A percentile compares a stretch with the other conserved stretches of the same genome.
Conservation (phyloP, 306 rosid species). For the Citrullus amarus region DNA sequence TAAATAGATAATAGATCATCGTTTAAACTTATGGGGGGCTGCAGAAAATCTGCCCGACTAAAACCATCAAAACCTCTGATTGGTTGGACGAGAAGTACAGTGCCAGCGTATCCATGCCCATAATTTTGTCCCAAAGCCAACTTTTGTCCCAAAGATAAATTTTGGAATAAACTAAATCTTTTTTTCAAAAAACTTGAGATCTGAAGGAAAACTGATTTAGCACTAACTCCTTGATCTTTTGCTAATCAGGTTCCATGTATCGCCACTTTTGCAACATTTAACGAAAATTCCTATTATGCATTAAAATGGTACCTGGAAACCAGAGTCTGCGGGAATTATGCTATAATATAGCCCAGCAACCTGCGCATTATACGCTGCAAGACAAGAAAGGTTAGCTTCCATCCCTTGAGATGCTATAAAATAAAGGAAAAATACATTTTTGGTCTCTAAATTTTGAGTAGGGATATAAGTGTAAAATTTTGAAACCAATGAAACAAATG, state of each 20-base stretch:
- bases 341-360: constrained; percentile 74
- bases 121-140: too few relatives aligned
- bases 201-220: not conserved
- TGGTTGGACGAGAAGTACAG: too few relatives aligned
- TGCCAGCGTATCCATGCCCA: too few relatives aligned
- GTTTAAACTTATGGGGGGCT: too few relatives aligned
- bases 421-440: too few relatives aligned
- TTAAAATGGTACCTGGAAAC: constrained; percentile 60
- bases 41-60: too few relatives aligned
- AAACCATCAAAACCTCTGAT: too few relatives aligned
- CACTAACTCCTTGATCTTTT: not conserved
- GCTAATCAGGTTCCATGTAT: not conserved
- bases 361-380: constrained; percentile 77
- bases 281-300: not conserved
- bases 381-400: constrained; percentile 1
- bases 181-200: not conserved
- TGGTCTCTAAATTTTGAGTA: not conserved
- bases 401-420: not conserved
- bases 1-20: too few relatives aligned
- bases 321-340: constrained; percentile 37
- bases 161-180: not conserved
- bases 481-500: not conserved
- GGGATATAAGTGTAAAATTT: not conserved
- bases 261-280: not conserved
- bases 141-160: too few relatives aligned